phyloP scores from a whole-genome alignment of 140 eudicot genomes.

The Senecio squalidus region DNA sequence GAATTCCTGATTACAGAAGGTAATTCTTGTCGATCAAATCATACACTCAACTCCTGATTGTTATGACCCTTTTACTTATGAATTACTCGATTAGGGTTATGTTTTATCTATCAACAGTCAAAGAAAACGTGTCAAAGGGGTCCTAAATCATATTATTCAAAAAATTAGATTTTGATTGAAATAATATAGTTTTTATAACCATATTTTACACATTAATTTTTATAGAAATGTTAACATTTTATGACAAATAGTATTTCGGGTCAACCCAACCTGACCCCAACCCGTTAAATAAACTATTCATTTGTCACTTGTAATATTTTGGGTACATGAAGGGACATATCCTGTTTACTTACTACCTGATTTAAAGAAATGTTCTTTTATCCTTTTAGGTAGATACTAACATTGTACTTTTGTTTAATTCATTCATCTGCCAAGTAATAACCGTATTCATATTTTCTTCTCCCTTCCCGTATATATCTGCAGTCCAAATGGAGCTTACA shows the following conservation, averaged over 20 bases:
- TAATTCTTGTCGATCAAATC: background rate
- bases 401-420: background rate
- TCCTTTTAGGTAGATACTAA: background rate
- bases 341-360: background rate
- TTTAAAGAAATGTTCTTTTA: background rate
- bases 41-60: background rate
- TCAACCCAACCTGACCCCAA: background rate
- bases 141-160: background rate
- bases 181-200: background rate
- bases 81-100: background rate
- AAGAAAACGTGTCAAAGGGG: background rate
- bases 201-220: background rate
- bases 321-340: too few species aligned
- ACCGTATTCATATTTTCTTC: background rate
- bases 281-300: background rate
- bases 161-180: too few species aligned
- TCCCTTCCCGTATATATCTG: constrained; percentile 8
- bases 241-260: background rate
- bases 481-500: constrained; percentile 96
- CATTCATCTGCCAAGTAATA: background rate
- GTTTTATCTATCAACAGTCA: background rate
- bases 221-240: background rate
- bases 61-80: background rate
- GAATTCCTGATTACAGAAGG: background rate
- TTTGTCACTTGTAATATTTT: too few species aligned